Percentiles rank a stretch among this genome's conserved stretches.
Conservation (phyloP, 148 eudicot genomes). For the Vaccinium darrowii region DNA sequence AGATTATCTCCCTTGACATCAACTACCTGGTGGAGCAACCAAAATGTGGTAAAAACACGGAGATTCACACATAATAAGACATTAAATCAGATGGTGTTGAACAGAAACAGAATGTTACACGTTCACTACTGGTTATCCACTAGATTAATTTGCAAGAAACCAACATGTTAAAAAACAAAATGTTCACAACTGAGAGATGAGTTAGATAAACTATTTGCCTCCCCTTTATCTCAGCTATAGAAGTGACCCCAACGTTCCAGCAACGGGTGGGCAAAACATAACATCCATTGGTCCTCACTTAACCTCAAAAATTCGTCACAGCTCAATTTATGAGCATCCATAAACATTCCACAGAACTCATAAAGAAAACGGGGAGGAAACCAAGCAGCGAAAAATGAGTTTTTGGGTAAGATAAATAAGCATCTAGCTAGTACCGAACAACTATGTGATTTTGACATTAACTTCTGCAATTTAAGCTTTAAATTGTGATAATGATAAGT, state of each 20-base stretch:
- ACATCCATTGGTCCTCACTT: not conserved
- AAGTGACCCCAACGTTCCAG: not conserved
- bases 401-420: not conserved
- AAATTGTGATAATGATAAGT: not conserved
- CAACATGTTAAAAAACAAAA: not conserved
- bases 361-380: not conserved
- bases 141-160: not conserved
- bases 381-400: not conserved
- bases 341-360: not conserved
- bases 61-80: not conserved
- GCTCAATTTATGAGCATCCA: not conserved
- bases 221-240: not conserved
- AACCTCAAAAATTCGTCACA: not conserved
- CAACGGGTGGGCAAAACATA: not conserved
- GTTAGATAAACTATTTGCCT: not conserved
- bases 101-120: not conserved
- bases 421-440: not conserved
- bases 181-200: not conserved
- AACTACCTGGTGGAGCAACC: constrained; percentile 52
- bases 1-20: constrained; percentile 52
- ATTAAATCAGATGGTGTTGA: not conserved
- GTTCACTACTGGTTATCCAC: not conserved
- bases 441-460: not conserved
- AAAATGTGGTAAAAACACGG: not conserved
- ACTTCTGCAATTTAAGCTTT: not conserved